Conservation (phyloP, 495 filamentous ascomycete genomes). For the Apodospora peruviana region DNA sequence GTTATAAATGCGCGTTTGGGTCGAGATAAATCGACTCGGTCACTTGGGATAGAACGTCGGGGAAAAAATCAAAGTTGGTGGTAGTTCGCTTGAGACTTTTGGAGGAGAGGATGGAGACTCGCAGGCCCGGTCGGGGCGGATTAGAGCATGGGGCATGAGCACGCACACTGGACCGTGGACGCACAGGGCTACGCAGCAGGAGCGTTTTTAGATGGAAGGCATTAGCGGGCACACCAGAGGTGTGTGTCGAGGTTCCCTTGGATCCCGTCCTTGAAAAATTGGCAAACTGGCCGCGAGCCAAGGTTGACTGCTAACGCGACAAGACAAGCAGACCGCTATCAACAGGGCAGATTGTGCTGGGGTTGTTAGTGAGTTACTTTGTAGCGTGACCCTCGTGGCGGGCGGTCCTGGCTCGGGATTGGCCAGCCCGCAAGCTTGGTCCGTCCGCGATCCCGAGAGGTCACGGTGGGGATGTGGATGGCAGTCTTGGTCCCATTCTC, state of each 20-base stretch:
- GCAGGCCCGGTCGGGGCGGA: conserved; percentile 14
- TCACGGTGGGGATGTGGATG: not conserved
- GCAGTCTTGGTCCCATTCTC: not conserved
- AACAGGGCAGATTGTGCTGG: no score
- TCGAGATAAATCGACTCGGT: conserved; percentile 19
- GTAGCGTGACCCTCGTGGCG: not conserved
- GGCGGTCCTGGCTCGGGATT: conserved; percentile 4
- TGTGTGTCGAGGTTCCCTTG: no score
- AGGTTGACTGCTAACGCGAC: not conserved
- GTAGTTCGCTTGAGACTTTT: conserved; percentile 24
- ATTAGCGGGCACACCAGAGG: not conserved
- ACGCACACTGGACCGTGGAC: conserved; percentile 8
- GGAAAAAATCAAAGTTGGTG: conserved; percentile 23
- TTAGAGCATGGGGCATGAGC: conserved; percentile 13
- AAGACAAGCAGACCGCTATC: no score
- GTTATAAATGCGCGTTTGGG: conserved; percentile 17
- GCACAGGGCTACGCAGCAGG: not conserved
- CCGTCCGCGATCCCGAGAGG: not conserved
- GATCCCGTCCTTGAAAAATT: no score
- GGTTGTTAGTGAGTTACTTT: conserved; percentile 6
- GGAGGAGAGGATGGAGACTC: conserved; percentile 15
- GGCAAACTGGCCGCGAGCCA: not conserved
- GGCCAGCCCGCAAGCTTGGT: not conserved
- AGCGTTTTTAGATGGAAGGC: not conserved
- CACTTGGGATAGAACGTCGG: conserved; percentile 19